phyloP scores from a whole-genome alignment of 805 yeast species.

The Clavispora carvajalis region DNA sequence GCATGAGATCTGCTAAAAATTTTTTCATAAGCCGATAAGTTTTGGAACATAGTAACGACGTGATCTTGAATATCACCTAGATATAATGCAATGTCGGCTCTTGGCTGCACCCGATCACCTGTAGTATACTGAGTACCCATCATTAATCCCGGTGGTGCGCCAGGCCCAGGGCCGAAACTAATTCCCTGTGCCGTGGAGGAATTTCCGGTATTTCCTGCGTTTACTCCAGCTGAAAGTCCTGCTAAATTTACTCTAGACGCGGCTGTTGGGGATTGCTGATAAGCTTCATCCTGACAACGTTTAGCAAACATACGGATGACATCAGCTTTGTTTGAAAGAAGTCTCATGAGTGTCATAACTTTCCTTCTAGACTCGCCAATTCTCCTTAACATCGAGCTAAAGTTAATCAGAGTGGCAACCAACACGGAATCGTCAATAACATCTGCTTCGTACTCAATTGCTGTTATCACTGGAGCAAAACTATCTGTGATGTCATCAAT shows the following conservation, averaged over 20 bases:
- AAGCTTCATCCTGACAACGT: conserved; percentile 75
- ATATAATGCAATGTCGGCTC: conserved; percentile 87
- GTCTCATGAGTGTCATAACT: conserved; percentile 88
- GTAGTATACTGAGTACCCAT: conserved; percentile 11
- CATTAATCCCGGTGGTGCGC: conserved; percentile 20
- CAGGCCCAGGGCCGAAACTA: conserved; percentile 33
- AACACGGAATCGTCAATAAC: conserved; percentile 84
- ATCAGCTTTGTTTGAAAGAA: conserved; percentile 90
- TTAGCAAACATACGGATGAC: conserved; percentile 95
- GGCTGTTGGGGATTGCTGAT: conserved; percentile 8
- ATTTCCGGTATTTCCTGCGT: background rate
- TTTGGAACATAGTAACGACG: conserved; percentile 93
- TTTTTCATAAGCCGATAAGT: conserved; percentile 83
- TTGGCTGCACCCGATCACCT: conserved; percentile 45
- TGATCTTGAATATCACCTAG: conserved; percentile 97
- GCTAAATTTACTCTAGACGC: conserved; percentile 15
- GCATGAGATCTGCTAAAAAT: conserved; percentile 89
- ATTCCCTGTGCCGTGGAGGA: conserved; percentile 22
- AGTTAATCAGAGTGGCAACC: conserved; percentile 68
- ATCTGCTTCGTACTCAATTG: conserved; percentile 75
- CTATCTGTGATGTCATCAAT: conserved; percentile 84
- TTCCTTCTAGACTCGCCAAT: conserved; percentile 88
- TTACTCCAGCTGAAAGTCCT: conserved; percentile 4
- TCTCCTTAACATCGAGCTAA: conserved; percentile 67
- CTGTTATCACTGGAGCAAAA: conserved; percentile 75